Base-by-base conservation (phyloP, 2,329 filamentous ascomycete species). In the Orbilia blumenaviensis region DNA sequence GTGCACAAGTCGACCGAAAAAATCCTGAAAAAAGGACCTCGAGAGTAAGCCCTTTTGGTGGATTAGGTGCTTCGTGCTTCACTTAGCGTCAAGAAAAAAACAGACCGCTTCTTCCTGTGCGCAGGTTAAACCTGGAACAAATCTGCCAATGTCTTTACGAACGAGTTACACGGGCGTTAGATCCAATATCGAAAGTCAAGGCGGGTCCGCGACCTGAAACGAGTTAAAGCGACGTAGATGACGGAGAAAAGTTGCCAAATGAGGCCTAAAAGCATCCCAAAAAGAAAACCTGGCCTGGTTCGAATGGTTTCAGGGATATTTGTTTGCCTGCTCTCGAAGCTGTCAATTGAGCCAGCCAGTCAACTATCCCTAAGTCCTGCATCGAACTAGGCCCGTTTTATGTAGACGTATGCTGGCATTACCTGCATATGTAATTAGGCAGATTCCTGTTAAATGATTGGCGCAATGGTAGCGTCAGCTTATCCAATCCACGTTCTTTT, bases 381-480 rank as follows among this genome's bases (percentile, higher is more conserved):
- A 73, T 58, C 34, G 38, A 44, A 48, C 71, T 75, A 67, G 71
- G 38, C 63, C 56, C 62, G 62, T 75, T 75, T 75, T 61, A 75
- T 67, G 71, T 75, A 52, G 71, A 73, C 63, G 54, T 75, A 54
- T 66, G 62, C 63, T 67, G 63, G 71, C 64, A 76, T 69, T 68
- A 76, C 72, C 72, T 76, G 72, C 72, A 76, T 69, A 68, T 75
- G 64, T 64, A 76, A 76, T 76, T 76, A 76, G 72, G 72, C 72
- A 76, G 72, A 69, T 68, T 76, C 64, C 58, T 60, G 48, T 66
- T 48, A 69, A 64, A 64, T 76, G 64, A 76, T 76, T 76, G 72
- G 72, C 72, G 72, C 64, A 76, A 76, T 61, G 46, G 66, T 69
- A 76, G 64, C 72, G 60, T 76, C 72, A 75, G 64, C 72, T 76